phyloP scores from a whole-genome alignment of 331 rosid genomes.

The Cydonia oblonga region DNA sequence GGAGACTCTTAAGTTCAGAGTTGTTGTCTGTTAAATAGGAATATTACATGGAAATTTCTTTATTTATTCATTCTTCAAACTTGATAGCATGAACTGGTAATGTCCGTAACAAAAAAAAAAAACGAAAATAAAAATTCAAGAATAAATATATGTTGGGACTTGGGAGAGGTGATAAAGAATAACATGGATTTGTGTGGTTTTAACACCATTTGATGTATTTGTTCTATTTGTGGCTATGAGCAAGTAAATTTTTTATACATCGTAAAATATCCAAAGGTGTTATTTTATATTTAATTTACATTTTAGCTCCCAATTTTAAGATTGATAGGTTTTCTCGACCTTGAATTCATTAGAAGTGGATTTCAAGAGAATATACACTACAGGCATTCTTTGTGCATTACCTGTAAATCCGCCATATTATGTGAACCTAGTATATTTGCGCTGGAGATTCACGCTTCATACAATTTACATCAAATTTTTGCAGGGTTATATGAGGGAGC shows the following conservation, averaged over 20 bases:
- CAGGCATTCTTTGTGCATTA: not conserved
- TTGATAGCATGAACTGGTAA: too few species aligned
- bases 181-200: not conserved
- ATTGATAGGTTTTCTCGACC: not conserved
- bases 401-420: not conserved
- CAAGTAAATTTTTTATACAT: not conserved
- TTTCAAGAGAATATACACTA: not conserved
- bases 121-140: too few species aligned
- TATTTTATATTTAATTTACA: not conserved
- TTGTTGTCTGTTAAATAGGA: too few species aligned
- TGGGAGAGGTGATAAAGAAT: not conserved
- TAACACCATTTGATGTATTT: not conserved
- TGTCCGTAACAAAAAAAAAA: too few species aligned
- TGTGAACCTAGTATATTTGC: not conserved
- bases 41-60: too few species aligned
- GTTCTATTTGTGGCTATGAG: not conserved
- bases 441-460: not conserved
- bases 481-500: slow-evolving; percentile 97
- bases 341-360: not conserved
- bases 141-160: not conserved
- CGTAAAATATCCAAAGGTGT: not conserved
- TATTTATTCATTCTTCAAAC: too few species aligned
- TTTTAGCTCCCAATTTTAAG: not conserved
- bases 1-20: too few species aligned
- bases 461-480: not conserved